Conservation (phyloP, 2,329 filamentous ascomycete genomes). For the Pestalotiopsis sp. region DNA sequence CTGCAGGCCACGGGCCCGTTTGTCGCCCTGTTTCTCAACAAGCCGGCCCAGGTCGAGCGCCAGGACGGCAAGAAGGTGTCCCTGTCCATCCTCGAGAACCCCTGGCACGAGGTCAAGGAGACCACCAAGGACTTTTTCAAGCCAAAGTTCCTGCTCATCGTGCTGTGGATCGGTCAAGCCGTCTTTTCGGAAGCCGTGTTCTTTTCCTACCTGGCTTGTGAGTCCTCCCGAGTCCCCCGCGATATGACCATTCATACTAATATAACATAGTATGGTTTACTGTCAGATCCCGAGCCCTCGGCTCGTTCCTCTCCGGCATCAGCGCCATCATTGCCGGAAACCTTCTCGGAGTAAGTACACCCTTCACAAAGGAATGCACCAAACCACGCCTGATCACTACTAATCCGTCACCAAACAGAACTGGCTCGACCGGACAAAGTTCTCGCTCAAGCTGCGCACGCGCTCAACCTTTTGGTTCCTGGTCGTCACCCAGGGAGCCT, state of each 20-base stretch:
- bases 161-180: constrained; percentile 70
- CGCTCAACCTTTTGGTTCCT: constrained; percentile 58
- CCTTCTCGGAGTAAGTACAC: constrained; percentile 55
- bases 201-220: constrained; percentile 65
- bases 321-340: constrained; percentile 69
- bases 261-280: constrained; percentile 63
- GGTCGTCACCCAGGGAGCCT: constrained; percentile 63
- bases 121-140: constrained; percentile 62
- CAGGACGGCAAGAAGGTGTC: constrained; percentile 66
- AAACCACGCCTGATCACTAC: background rate
- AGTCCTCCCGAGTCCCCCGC: constrained; percentile 16
- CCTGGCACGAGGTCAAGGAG: constrained; percentile 60
- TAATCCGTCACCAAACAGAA: constrained; percentile 28
- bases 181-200: constrained; percentile 74
- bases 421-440: constrained; percentile 61
- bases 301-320: constrained; percentile 71
- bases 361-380: background rate
- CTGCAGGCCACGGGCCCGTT: constrained; percentile 68
- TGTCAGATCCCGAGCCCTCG: constrained; percentile 69
- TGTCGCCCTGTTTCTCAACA: constrained; percentile 64
- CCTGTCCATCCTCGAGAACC: constrained; percentile 57
- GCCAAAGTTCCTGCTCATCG: constrained; percentile 63
- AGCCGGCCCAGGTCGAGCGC: constrained; percentile 63
- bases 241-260: background rate
- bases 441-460: constrained; percentile 57